Percentiles rank a stretch among this genome's conserved stretches.
These are phyloP conservation scores for Climacium dendroides DNA, from an alignment of 225 moss, liverwort and hornwort genomes.

Conservation along the genomic window DNA sequence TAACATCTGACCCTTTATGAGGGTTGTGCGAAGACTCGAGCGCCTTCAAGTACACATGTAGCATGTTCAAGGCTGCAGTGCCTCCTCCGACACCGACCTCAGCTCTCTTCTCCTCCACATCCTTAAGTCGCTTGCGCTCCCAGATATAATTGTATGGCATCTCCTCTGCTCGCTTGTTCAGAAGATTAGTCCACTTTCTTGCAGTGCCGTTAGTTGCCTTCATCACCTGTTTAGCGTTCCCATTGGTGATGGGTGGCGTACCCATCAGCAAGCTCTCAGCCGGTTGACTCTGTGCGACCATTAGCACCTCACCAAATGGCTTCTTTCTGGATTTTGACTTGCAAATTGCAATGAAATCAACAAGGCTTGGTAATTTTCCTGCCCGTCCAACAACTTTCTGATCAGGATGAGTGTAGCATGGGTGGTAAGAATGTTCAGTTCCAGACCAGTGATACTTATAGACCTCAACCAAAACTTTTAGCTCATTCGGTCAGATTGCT, in stretches of 20 bases:
- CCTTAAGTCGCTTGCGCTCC: constrained; percentile 11
- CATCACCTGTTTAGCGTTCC: not conserved
- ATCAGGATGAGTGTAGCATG: not conserved
- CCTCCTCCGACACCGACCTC: constrained; percentile 46
- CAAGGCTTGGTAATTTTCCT: constrained; percentile 15
- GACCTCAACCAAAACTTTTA: not conserved
- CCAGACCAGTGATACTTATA: not conserved
- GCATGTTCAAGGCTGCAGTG: constrained; percentile 48
- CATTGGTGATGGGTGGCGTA: constrained; percentile 3
- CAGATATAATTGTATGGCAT: constrained; percentile 40
- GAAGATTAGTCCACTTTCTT: constrained; percentile 1
- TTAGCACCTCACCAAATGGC: constrained; percentile 32
- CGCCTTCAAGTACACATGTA: constrained; percentile 49
- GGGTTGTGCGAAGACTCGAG: constrained; percentile 44
- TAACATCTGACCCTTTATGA: constrained; percentile 49
- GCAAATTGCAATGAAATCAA: constrained; percentile 9
- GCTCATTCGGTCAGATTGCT: not conserved
- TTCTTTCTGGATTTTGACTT: constrained; percentile 12
- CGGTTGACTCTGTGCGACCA: constrained; percentile 41
- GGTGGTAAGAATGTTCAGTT: not conserved
- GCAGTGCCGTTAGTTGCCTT: not conserved
- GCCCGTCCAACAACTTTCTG: not conserved
- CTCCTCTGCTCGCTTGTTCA: constrained; percentile 28
- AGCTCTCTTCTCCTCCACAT: not conserved
- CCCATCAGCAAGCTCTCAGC: constrained; percentile 50